Evolutionary conservation across 2,329 filamentous ascomycete species (phyloP).

Genomic region (Hymenoscyphus scutula): DNA sequence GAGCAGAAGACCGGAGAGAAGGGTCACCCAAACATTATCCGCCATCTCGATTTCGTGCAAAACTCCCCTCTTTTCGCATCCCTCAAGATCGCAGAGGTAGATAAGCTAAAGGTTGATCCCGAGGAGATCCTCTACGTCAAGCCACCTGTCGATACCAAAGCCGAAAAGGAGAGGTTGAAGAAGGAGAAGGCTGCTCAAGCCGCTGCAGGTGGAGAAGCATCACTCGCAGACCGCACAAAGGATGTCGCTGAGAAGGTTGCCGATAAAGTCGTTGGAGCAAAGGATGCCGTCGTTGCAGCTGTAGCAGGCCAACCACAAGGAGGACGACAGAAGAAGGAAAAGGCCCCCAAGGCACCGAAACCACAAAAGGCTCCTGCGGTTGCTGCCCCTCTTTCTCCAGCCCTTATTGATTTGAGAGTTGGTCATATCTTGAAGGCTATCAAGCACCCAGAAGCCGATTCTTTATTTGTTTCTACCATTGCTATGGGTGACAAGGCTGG

Average conservation of each 20-base stretch:
- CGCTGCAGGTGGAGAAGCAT: slow-evolving; percentile 48
- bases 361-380: slow-evolving; percentile 63
- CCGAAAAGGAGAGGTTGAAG: slow-evolving; percentile 94
- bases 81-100: slow-evolving; percentile 64
- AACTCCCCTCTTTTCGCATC: slow-evolving; percentile 70
- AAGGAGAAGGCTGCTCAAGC: slow-evolving; percentile 82
- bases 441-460: slow-evolving; percentile 95
- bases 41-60: slow-evolving; percentile 92
- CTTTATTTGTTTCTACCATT: slow-evolving; percentile 91
- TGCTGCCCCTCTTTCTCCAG: slow-evolving; percentile 75
- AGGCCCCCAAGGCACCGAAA: slow-evolving; percentile 86
- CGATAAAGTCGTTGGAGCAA: slow-evolving; percentile 45
- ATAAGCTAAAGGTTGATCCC: slow-evolving; percentile 77
- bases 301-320: slow-evolving; percentile 40
- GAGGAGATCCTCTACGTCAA: slow-evolving; percentile 83
- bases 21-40: slow-evolving; percentile 86
- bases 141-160: slow-evolving; percentile 85
- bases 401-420: slow-evolving; percentile 89
- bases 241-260: slow-evolving; percentile 6
- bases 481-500: slow-evolving; percentile 86
- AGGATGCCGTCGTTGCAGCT: slow-evolving; percentile 38
- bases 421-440: slow-evolving; percentile 96
- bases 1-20: slow-evolving; percentile 89
- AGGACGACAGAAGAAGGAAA: slow-evolving; percentile 60
- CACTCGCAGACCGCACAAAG: slow-evolving; percentile 48